Percentiles rank a stretch among this genome's conserved stretches.
These are phyloP conservation scores for Gyromitra esculenta DNA, from an alignment of 2,329 filamentous ascomycete species.

Conservation along the genomic window DNA sequence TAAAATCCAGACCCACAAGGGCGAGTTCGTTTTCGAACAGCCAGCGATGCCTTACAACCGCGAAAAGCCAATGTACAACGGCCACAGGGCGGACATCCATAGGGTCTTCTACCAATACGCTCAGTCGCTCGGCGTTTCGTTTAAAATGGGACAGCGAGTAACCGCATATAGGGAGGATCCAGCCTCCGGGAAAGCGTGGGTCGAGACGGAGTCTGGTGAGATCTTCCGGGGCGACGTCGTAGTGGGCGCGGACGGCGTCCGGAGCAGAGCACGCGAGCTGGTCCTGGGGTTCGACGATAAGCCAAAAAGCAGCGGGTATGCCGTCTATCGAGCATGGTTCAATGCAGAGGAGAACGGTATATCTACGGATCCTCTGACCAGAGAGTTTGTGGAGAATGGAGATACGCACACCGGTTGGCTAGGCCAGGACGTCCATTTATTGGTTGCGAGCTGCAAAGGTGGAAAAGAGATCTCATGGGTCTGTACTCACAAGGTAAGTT, in stretches of 20 bases:
- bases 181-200: slow-evolving; percentile 64
- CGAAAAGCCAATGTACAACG: slow-evolving; percentile 69
- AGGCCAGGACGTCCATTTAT: slow-evolving; percentile 66
- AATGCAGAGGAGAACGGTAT: slow-evolving; percentile 62
- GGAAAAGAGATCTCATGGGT: slow-evolving; percentile 68
- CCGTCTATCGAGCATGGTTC: slow-evolving; percentile 68
- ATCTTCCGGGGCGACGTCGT: slow-evolving; percentile 66
- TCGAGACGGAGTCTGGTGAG: slow-evolving; percentile 65
- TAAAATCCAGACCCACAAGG: slow-evolving; percentile 71
- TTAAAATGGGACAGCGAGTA: slow-evolving; percentile 66
- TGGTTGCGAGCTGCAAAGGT: slow-evolving; percentile 66
- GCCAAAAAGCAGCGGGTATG: slow-evolving; percentile 66
- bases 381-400: slow-evolving; percentile 66
- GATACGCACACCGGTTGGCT: slow-evolving; percentile 67
- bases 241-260: slow-evolving; percentile 68
- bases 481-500: slow-evolving; percentile 65
- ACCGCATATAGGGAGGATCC: slow-evolving; percentile 68
- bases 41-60: slow-evolving; percentile 62
- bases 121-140: slow-evolving; percentile 67
- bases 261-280: slow-evolving; percentile 65
- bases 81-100: slow-evolving; percentile 70
- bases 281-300: slow-evolving; percentile 66
- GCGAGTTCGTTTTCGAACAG: slow-evolving; percentile 70
- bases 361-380: slow-evolving; percentile 65
- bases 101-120: slow-evolving; percentile 70